phyloP scores from a whole-genome alignment of 768 basidiomycete species.

The Mycena haematopus region DNA sequence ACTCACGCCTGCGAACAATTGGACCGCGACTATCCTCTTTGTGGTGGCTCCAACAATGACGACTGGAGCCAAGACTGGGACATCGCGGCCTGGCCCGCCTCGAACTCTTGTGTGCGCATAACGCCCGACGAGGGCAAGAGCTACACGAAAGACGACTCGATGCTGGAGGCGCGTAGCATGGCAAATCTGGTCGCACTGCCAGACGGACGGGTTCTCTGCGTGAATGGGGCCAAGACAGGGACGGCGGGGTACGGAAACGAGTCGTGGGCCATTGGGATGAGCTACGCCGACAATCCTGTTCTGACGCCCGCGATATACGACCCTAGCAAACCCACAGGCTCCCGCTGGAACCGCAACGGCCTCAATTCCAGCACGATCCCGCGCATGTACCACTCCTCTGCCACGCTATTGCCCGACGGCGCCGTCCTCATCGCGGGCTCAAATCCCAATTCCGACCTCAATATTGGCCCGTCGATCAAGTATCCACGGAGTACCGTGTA shows the following conservation, averaged over 20 bases:
- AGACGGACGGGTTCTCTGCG: conserved; percentile 65
- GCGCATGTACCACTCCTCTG: conserved; percentile 82
- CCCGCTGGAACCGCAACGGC: conserved; percentile 71
- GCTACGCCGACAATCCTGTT: conserved; percentile 70
- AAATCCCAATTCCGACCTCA: conserved; percentile 80
- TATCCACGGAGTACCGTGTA: conserved; percentile 82
- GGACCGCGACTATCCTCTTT: conserved; percentile 81
- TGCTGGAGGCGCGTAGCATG: conserved; percentile 76
- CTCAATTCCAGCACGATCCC: conserved; percentile 66
- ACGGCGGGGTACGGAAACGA: conserved; percentile 72
- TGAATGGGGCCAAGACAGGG: conserved; percentile 75
- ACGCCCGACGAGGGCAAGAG: conserved; percentile 68
- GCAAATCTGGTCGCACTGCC: conserved; percentile 75
- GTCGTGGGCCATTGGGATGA: conserved; percentile 62
- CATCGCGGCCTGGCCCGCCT: conserved; percentile 61
- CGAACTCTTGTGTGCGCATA: conserved; percentile 78
- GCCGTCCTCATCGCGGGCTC: conserved; percentile 79
- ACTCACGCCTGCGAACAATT: conserved; percentile 83
- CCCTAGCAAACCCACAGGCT: conserved; percentile 62
- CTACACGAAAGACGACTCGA: conserved; percentile 71
- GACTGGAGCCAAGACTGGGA: conserved; percentile 59
- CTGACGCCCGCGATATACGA: conserved; percentile 70
- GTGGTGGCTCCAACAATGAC: conserved; percentile 75
- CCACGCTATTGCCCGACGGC: conserved; percentile 72
- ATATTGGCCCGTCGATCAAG: conserved; percentile 49